phyloP scores from a whole-genome alignment of 139 green algal species.

The Coelastrella sp. region DNA sequence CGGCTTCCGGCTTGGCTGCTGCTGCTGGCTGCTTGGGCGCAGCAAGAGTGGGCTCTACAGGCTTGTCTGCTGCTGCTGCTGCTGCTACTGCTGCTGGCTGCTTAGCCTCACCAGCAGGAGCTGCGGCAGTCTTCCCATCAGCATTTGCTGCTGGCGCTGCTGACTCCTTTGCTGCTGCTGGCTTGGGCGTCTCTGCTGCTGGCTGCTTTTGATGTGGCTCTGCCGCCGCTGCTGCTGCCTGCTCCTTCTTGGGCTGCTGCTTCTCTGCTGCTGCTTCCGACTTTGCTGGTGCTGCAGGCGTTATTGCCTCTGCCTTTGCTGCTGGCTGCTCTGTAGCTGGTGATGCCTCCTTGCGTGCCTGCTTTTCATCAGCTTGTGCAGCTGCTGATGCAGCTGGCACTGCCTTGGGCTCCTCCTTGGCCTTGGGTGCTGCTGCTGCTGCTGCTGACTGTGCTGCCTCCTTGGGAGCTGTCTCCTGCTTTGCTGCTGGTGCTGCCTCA shows the following conservation, averaged over 20 bases:
- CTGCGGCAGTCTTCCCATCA: not conserved
- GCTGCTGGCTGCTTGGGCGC: not conserved
- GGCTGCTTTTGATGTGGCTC: not conserved
- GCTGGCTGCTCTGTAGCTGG: not conserved
- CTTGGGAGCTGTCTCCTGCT: not conserved
- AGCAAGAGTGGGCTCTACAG: too few species aligned
- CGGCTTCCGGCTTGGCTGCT: not conserved
- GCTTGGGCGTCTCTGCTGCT: not conserved
- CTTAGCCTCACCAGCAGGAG: not conserved
- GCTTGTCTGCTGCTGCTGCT: not conserved
- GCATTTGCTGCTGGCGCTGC: not conserved
- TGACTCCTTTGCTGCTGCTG: not conserved
- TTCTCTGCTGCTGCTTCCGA: not conserved
- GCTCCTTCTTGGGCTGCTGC: not conserved
- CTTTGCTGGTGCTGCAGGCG: not conserved
- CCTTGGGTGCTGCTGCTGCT: not conserved
- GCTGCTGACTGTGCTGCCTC: not conserved
- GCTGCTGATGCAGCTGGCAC: conserved; percentile 4
- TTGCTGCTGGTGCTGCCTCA: not conserved
- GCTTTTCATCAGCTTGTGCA: not conserved
- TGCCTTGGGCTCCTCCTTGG: not conserved
- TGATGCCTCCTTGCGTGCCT: not conserved
- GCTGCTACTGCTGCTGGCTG: conserved; percentile 11
- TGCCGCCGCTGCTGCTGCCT: not conserved
- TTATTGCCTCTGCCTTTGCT: not conserved